Conservation (phyloP, 2,329 filamentous ascomycete species). For the Ustilaginoidea virens region DNA sequence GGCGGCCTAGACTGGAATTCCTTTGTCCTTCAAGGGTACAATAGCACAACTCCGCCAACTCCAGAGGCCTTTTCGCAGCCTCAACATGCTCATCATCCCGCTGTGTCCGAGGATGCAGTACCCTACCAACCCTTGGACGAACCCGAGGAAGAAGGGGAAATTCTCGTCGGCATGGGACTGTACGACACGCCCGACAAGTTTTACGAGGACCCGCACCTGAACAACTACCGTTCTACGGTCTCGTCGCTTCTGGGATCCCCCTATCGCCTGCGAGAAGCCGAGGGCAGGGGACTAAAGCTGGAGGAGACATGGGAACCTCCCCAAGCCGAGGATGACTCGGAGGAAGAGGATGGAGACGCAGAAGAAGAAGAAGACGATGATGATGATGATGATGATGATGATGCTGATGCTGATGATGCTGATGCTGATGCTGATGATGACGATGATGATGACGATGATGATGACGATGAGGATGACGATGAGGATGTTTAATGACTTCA, state of each 20-base stretch:
- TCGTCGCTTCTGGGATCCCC: conserved; percentile 37
- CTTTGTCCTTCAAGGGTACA: conserved; percentile 28
- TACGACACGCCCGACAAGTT: conserved; percentile 56
- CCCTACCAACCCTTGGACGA: conserved; percentile 35
- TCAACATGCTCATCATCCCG: too few species aligned
- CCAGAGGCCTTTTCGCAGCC: conserved; percentile 40
- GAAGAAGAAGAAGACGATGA: conserved; percentile 16
- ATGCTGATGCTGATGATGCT: background rate
- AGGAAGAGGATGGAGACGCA: conserved; percentile 29
- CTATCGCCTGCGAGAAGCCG: conserved; percentile 28
- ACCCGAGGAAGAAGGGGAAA: conserved; percentile 47
- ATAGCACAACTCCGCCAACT: conserved; percentile 39
- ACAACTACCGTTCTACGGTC: conserved; percentile 39
- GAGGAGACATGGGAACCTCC: conserved; percentile 68
- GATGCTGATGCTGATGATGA: background rate
- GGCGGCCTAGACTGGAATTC: conserved; percentile 26
- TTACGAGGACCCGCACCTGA: conserved; percentile 30
- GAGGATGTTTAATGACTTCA: background rate
- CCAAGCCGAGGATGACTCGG: conserved; percentile 42
- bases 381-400: background rate
- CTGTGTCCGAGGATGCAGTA: conserved; percentile 34
- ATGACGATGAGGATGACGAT: too few species aligned
- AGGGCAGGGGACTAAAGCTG: conserved; percentile 62
- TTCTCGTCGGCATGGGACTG: conserved; percentile 68
- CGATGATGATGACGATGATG: background rate